A percentile compares a stretch with the other conserved stretches of the same genome.
These are phyloP conservation scores for Forsythia suspensa DNA, from an alignment of 257 asterid species.

Conservation along the genomic window DNA sequence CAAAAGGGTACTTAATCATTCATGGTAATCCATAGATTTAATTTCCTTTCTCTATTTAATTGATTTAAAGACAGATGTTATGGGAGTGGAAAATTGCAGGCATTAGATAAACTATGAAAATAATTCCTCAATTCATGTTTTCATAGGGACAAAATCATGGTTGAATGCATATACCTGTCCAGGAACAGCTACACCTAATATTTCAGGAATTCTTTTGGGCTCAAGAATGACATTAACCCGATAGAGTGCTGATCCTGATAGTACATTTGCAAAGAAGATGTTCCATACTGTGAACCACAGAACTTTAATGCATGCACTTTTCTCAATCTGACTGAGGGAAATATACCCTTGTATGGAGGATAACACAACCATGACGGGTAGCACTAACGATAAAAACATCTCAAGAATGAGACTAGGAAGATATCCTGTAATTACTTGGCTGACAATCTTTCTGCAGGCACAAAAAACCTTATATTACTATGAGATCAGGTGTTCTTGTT, in stretches of 20 bases:
- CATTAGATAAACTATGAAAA: not conserved
- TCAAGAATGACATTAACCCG: constrained; percentile 60
- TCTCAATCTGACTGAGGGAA: constrained; percentile 83
- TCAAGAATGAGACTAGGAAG: constrained; percentile 94
- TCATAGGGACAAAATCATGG: not conserved
- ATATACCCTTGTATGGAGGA: constrained; percentile 91
- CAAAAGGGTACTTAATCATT: constrained; percentile 5
- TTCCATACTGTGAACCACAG: constrained; percentile 93
- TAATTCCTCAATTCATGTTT: not conserved
- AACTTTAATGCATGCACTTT: constrained; percentile 87
- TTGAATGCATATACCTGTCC: constrained; percentile 68
- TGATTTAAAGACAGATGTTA: not conserved
- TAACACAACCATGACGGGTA: constrained; percentile 76
- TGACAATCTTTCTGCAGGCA: constrained; percentile 61
- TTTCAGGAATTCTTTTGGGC: constrained; percentile 75
- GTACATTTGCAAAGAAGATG: constrained; percentile 85
- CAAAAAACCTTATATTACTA: constrained; percentile 18
- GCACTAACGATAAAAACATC: constrained; percentile 60
- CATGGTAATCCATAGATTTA: not conserved
- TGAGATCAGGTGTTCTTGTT: not conserved
- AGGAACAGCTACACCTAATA: constrained; percentile 89
- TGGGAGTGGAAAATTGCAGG: not conserved
- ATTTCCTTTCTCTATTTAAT: not conserved
- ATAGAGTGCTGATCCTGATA: constrained; percentile 89
- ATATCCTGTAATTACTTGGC: constrained; percentile 92